A percentile compares a stretch with the other conserved stretches of the same genome.
Evolutionary conservation across 1,139 yeast species (phyloP).

Genomic region (Candida mesenterica): DNA sequence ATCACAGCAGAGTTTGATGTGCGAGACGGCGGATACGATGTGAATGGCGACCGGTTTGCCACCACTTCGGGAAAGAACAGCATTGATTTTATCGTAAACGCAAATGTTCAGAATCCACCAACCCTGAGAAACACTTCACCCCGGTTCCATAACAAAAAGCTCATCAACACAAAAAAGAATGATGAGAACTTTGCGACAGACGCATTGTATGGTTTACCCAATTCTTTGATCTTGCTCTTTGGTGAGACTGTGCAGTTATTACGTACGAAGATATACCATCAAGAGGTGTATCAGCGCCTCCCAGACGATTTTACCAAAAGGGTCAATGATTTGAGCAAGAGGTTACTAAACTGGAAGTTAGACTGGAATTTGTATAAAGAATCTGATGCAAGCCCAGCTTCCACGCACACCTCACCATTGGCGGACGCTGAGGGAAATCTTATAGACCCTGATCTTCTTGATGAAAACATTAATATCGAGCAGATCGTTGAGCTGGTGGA

Average conservation of each 20-base stretch:
- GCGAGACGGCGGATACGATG: conserved; percentile 34
- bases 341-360: conserved; percentile 61
- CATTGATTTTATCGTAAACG: too few relatives aligned
- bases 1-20: conserved; percentile 37
- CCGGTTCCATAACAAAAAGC: conserved; percentile 42
- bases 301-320: conserved; percentile 47
- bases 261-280: conserved; percentile 58
- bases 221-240: conserved; percentile 69
- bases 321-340: conserved; percentile 48
- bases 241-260: conserved; percentile 67
- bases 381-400: conserved; percentile 10
- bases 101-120: neutral
- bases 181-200: conserved; percentile 71
- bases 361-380: conserved; percentile 56
- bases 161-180: conserved; percentile 42
- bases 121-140: conserved; percentile 36
- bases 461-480: too few relatives aligned
- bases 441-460: conserved; percentile 14
- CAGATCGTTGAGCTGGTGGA: too few relatives aligned
- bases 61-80: conserved; percentile 9
- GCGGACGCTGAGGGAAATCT: conserved; percentile 8
- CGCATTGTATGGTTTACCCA: conserved; percentile 82
- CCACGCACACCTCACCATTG: conserved; percentile 2
- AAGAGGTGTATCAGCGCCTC: conserved; percentile 30
- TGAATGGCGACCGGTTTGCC: conserved; percentile 38